phyloP scores from a whole-genome alignment of 352 stramenopile genomes.

The Phytophthora idaei region DNA sequence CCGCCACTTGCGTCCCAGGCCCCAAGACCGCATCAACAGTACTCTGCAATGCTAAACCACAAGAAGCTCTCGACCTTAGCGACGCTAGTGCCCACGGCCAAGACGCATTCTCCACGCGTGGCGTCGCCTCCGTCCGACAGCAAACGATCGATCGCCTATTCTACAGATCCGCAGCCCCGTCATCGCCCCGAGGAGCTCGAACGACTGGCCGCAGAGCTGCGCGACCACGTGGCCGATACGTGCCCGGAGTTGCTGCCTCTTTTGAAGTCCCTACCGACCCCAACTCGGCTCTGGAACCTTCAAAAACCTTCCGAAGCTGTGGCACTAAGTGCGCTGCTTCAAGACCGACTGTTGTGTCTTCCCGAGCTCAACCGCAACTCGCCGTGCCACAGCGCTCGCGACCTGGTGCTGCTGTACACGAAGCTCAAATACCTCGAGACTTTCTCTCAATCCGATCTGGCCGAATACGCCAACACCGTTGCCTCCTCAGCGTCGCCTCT shows the following conservation, averaged over 20 bases:
- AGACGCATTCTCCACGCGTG: constrained; percentile 36
- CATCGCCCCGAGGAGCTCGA: constrained; percentile 21
- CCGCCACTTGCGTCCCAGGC: constrained; percentile 13
- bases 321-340: constrained; percentile 64
- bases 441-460: constrained; percentile 63
- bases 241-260: constrained; percentile 69
- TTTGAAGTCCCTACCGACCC: constrained; percentile 26
- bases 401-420: constrained; percentile 82
- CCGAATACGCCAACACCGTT: constrained; percentile 49
- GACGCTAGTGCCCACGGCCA: constrained; percentile 33
- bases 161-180: constrained; percentile 5
- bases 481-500: not conserved
- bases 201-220: constrained; percentile 30
- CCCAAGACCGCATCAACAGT: not conserved
- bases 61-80: constrained; percentile 39
- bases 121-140: constrained; percentile 20
- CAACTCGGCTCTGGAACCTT: constrained; percentile 37
- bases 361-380: constrained; percentile 82
- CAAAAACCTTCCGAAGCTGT: constrained; percentile 63
- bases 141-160: not conserved
- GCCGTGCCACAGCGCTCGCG: constrained; percentile 78
- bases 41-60: constrained; percentile 20
- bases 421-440: constrained; percentile 87
- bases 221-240: constrained; percentile 47
- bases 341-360: constrained; percentile 75